A percentile compares a stretch with the other conserved stretches of the same genome.
Evolutionary conservation across 345 rosid genomes (phyloP).

Genomic region (Linum lewisii): DNA sequence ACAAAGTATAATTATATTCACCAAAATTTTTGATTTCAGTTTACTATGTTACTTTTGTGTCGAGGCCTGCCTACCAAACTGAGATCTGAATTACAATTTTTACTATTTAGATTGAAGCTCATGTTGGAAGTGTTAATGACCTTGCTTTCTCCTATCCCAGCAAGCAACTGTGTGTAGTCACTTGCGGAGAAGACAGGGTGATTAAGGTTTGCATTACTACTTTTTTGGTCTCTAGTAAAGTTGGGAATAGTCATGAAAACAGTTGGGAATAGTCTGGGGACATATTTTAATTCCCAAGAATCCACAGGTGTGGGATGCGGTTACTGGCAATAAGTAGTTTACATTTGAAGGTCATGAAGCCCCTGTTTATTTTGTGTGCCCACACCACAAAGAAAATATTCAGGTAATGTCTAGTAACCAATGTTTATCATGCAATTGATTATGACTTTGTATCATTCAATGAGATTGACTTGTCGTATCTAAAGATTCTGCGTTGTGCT

Average conservation of each 20-base stretch:
- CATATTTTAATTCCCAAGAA: slow-evolving; percentile 15
- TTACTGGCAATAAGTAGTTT: slow-evolving; percentile 39
- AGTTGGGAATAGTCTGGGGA: slow-evolving; percentile 9
- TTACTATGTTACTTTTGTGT: background rate
- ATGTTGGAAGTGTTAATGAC: slow-evolving; percentile 74
- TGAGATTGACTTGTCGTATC: background rate
- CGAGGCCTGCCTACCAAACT: background rate
- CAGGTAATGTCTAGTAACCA: slow-evolving; percentile 37
- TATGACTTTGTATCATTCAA: background rate
- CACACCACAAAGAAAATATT: slow-evolving; percentile 74
- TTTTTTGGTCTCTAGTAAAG: background rate
- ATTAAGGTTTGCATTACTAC: slow-evolving; percentile 50
- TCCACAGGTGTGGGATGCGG: slow-evolving; percentile 81
- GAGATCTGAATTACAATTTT: background rate
- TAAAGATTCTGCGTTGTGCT: background rate
- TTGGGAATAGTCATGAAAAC: slow-evolving; percentile 3
- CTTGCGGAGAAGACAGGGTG: slow-evolving; percentile 75
- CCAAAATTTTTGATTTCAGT: background rate
- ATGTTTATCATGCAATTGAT: background rate
- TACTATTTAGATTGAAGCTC: slow-evolving; percentile 69
- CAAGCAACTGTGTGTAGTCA: slow-evolving; percentile 57
- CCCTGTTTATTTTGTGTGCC: slow-evolving; percentile 73
- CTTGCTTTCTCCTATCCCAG: slow-evolving; percentile 70
- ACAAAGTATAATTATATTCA: background rate
- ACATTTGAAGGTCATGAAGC: slow-evolving; percentile 82